Conservation (phyloP, 2,329 filamentous ascomycete species). For the Colletotrichum euphorbiae region DNA sequence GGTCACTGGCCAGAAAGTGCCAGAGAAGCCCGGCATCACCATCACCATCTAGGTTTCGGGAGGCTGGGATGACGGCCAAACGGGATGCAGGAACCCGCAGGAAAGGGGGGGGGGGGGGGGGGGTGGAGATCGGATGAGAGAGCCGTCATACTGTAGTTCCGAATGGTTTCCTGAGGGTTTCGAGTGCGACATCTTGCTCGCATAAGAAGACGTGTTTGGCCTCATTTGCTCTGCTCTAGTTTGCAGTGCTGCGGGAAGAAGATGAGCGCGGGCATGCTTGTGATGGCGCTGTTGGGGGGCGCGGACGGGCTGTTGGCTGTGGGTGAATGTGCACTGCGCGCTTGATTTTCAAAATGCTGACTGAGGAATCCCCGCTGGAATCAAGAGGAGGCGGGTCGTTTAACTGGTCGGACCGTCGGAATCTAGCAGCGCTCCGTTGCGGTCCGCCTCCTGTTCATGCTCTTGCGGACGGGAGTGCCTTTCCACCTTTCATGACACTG, state of each 20-base stretch:
- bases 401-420: slow-evolving; percentile 1
- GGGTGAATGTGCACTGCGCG: slow-evolving; percentile 6
- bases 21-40: too few species aligned
- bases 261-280: background rate
- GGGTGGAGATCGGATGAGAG: slow-evolving; percentile 10
- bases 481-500: background rate
- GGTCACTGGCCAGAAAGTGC: background rate
- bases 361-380: background rate
- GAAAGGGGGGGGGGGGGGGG: too few species aligned
- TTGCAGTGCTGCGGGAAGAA: background rate
- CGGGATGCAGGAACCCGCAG: slow-evolving; percentile 34
- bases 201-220: background rate
- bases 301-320: slow-evolving; percentile 15
- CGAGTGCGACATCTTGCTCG: background rate
- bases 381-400: background rate
- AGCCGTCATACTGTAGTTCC: background rate
- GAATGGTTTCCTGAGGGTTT: slow-evolving; percentile 2
- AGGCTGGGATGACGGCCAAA: slow-evolving; percentile 16
- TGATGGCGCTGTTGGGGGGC: background rate
- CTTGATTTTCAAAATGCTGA: slow-evolving; percentile 36
- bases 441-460: background rate
- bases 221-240: background rate
- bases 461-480: background rate
- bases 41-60: slow-evolving; percentile 11
- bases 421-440: background rate